These are phyloP conservation scores for Tetrapisispora pingtungensis DNA, from an alignment of 805 yeast species.

Conservation along the genomic window DNA sequence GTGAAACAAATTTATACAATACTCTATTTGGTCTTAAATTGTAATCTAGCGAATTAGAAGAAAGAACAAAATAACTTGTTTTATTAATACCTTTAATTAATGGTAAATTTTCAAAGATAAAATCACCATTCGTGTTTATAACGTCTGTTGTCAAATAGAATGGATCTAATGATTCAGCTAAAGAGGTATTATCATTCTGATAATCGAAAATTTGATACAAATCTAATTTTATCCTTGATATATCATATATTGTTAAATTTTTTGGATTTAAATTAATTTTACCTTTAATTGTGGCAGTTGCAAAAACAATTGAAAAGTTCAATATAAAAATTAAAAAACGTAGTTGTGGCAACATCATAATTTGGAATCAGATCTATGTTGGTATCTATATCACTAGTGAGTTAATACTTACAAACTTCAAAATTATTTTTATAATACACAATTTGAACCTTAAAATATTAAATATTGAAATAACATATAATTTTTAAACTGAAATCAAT, in stretches of 20 bases:
- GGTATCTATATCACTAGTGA: too few relatives aligned
- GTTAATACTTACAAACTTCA: too few relatives aligned
- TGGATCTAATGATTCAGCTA: slow-evolving; percentile 7
- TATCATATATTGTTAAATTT: slow-evolving; percentile 4
- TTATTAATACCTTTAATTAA: slow-evolving; percentile 18
- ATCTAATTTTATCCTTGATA: slow-evolving; percentile 18
- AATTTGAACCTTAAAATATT: too few relatives aligned
- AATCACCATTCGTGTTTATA: slow-evolving; percentile 17
- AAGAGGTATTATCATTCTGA: slow-evolving; percentile 7
- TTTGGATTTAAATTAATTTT: slow-evolving; percentile 1
- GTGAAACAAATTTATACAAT: slow-evolving; percentile 14
- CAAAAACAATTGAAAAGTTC: not conserved
- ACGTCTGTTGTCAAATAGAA: slow-evolving; percentile 9
- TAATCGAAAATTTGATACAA: slow-evolving; percentile 16
- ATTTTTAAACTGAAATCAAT: too few relatives aligned
- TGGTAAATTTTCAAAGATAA: slow-evolving; percentile 22
- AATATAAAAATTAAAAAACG: not conserved
- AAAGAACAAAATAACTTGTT: slow-evolving; percentile 22
- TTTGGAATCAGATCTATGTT: too few relatives aligned
- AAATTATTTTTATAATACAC: too few relatives aligned
- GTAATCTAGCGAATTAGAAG: slow-evolving; percentile 22
- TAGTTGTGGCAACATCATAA: not conserved
- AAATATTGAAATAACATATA: too few relatives aligned
- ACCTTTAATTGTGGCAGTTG: slow-evolving; percentile 1
- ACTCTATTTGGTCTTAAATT: slow-evolving; percentile 29